Conservation (phyloP, 306 rosid genomes). For the Spatholobus suberectus region DNA sequence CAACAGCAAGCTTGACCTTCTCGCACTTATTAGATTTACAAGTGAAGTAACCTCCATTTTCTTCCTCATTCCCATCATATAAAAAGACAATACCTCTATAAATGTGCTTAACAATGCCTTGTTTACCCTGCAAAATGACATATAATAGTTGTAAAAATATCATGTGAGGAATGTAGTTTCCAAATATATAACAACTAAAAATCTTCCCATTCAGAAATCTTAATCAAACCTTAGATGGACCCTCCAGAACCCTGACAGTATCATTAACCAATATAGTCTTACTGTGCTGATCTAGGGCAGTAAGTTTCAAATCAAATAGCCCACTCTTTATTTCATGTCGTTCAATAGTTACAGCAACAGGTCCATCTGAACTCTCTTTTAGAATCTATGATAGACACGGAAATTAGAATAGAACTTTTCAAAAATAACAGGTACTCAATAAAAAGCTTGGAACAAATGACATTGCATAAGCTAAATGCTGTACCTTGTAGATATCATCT, state of each 20-base stretch:
- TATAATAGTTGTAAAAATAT: conserved; percentile 22
- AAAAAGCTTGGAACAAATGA: conserved; percentile 10
- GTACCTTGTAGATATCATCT: conserved; percentile 87
- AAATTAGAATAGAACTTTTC: conserved; percentile 17
- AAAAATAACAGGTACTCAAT: conserved; percentile 13
- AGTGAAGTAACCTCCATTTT: conserved; percentile 81
- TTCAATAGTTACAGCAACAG: conserved; percentile 60
- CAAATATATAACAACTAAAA: conserved; percentile 6
- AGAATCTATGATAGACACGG: conserved; percentile 63
- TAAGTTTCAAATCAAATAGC: conserved; percentile 71
- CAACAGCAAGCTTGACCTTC: conserved; percentile 69
- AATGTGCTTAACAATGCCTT: conserved; percentile 83
- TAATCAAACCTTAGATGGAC: conserved; percentile 73
- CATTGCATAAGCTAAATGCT: conserved; percentile 29
- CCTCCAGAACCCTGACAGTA: conserved; percentile 74
- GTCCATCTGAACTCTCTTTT: conserved; percentile 74
- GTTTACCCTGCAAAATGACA: conserved; percentile 74
- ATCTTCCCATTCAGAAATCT: background rate
- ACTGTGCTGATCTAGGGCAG: conserved; percentile 67
- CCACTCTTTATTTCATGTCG: conserved; percentile 67
- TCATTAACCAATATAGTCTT: conserved; percentile 78
- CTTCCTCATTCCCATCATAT: conserved; percentile 69
- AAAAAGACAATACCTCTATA: conserved; percentile 77
- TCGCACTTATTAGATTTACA: conserved; percentile 83
- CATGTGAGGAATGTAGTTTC: conserved; percentile 22